Base-by-base conservation (phyloP, 768 basidiomycete species). In the Pholiota molesta region DNA sequence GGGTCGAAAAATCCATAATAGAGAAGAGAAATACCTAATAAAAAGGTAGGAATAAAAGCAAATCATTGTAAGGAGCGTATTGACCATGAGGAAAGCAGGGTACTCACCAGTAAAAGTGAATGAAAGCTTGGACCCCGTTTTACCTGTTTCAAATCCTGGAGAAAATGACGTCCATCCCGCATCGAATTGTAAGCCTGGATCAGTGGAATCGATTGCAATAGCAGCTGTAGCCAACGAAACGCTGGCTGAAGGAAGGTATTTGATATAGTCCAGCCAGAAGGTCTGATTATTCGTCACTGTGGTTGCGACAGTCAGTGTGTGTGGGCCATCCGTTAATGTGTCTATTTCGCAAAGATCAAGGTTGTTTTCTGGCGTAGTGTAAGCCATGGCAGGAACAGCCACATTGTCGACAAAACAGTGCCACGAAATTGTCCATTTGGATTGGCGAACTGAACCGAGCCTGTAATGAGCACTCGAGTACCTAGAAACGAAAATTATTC, bases 201-300 rank as follows among this genome's bases (percentile, higher is more conserved):
- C 57, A 14, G 57, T 35, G 11, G 45, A 1, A 21, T 51, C 57
- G 14, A 59, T 19, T 3, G 35, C 26, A 28, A 59, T 35, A 23
- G 57, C 49, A 11, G 47, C 57, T 16, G 33, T 59, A 23, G 26
- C 47, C 17, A 59, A 28, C 9, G 56, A 17, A 7, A 33, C 45
- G 5, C 33, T 51, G n/a, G 57, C 31, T 49, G 57, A 35, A 4
- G 57, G 57, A 35, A 51, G 21, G 9, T 51, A 59, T 35, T 51
- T 49, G 57, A 59, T 33, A 39, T 59, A 59, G 19, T 59, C 57
- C 5, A 59, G 17, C 57, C 57, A 59, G 31, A 59, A 59, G 9
- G 57, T 59, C 7, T 35, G 44, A 7, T 33, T 29, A 39, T 37
- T 39, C 28, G 47, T 21, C 37, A 49, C 57, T 9, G 33, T 19